phyloP scores from a whole-genome alignment of 257 asterid genomes.

The Leonotis leonurus region DNA sequence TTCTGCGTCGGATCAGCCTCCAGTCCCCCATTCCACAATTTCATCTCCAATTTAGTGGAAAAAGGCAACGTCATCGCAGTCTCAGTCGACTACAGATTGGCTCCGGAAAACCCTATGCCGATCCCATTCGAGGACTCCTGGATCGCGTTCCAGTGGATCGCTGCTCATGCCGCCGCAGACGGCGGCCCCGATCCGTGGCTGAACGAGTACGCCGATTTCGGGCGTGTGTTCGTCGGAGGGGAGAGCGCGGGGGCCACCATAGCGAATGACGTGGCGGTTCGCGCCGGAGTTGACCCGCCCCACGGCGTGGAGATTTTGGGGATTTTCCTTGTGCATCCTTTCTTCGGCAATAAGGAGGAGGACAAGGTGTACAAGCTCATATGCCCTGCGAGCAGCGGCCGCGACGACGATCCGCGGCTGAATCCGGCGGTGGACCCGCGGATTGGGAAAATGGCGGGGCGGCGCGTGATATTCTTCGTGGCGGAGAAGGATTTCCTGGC shows the following conservation, averaged over 20 bases:
- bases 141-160: conserved; percentile 57
- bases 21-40: conserved; percentile 26
- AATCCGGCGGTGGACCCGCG: conserved; percentile 52
- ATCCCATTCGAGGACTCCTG: conserved; percentile 63
- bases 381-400: conserved; percentile 44
- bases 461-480: conserved; percentile 41
- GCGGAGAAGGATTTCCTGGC: conserved; percentile 54
- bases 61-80: conserved; percentile 33
- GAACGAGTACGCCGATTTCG: conserved; percentile 45
- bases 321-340: conserved; percentile 37
- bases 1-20: conserved; percentile 46
- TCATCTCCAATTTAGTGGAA: conserved; percentile 27
- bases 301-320: conserved; percentile 29
- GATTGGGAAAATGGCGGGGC: conserved; percentile 40
- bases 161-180: conserved; percentile 28
- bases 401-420: conserved; percentile 57
- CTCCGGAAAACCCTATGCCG: conserved; percentile 55
- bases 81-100: conserved; percentile 56
- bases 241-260: conserved; percentile 74
- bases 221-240: conserved; percentile 48
- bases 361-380: conserved; percentile 32
- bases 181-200: conserved; percentile 60
- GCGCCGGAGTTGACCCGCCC: conserved; percentile 33
- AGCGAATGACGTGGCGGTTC: conserved; percentile 40
- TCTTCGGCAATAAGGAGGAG: conserved; percentile 43